Conservation (phyloP, 805 yeast genomes). For the Ogataea minuta region DNA sequence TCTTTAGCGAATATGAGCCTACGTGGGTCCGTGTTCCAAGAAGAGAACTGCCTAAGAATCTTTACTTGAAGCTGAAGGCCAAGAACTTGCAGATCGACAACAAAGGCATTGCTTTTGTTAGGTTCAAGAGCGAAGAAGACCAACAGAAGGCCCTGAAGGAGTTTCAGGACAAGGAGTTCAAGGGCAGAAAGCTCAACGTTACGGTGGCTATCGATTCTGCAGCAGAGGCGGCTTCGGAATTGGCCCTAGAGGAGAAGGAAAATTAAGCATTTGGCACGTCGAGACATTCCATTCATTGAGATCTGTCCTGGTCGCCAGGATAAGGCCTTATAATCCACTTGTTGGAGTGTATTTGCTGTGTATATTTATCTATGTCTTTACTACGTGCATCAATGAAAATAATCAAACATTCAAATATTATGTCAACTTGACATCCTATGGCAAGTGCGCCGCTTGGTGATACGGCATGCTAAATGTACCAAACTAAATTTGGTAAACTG, state of each 20-base stretch:
- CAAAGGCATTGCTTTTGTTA: conserved; percentile 66
- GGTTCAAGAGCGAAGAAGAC: conserved; percentile 44
- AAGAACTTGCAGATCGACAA: conserved; percentile 48
- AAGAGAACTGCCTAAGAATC: conserved; percentile 42
- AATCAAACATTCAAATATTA: too few relatives aligned
- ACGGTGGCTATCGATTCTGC: conserved; percentile 69
- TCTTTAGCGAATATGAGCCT: conserved; percentile 50
- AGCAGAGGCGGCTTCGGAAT: conserved; percentile 17
- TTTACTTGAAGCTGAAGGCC: conserved; percentile 43
- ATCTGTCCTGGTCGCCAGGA: neutral
- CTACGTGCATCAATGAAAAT: conserved; percentile 7
- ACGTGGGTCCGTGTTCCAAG: conserved; percentile 60
- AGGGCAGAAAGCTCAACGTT: conserved; percentile 64
- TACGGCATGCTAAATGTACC: too few relatives aligned
- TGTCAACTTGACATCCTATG: too few relatives aligned
- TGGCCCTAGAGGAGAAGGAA: conserved; percentile 12
- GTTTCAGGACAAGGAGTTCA: conserved; percentile 62
- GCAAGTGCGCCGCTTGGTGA: too few relatives aligned
- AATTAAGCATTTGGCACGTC: conserved; percentile 10
- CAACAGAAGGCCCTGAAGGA: conserved; percentile 54
- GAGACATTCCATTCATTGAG: conserved; percentile 4
- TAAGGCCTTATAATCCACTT: too few relatives aligned
- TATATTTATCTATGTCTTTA: conserved; percentile 12
- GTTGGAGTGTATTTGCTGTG: conserved; percentile 8
- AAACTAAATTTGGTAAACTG: too few relatives aligned